These are phyloP conservation scores for Medicago ruthenica DNA, from an alignment of 306 rosid species.

Conservation along the genomic window DNA sequence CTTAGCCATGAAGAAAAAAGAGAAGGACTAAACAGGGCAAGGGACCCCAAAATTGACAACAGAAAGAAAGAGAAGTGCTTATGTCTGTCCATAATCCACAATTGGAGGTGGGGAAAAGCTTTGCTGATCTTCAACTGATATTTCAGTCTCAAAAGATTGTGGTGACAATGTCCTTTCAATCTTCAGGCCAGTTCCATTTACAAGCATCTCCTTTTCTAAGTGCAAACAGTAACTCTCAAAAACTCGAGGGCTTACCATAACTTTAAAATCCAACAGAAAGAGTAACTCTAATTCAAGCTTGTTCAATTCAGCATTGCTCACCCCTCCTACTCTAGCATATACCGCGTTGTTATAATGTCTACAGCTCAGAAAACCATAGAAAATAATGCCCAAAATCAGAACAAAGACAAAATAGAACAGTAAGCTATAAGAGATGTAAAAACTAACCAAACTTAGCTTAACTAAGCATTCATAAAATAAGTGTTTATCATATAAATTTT, in stretches of 20 bases:
- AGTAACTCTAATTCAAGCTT: slow-evolving; percentile 87
- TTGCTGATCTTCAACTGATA: slow-evolving; percentile 56
- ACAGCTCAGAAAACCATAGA: slow-evolving; percentile 29
- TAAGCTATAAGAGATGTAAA: background rate
- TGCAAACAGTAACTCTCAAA: slow-evolving; percentile 82
- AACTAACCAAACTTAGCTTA: too few relatives aligned
- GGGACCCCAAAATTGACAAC: slow-evolving; percentile 36
- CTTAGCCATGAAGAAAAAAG: background rate
- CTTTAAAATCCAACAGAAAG: slow-evolving; percentile 79
- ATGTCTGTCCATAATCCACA: slow-evolving; percentile 46
- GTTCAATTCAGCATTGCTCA: slow-evolving; percentile 80
- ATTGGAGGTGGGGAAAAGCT: slow-evolving; percentile 60
- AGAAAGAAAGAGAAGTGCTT: slow-evolving; percentile 25
- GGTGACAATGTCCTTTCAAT: slow-evolving; percentile 59
- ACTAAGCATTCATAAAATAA: too few relatives aligned
- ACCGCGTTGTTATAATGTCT: slow-evolving; percentile 86
- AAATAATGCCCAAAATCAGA: slow-evolving; percentile 11
- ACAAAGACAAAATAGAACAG: slow-evolving; percentile 6
- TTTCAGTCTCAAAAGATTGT: slow-evolving; percentile 53
- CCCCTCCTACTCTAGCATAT: slow-evolving; percentile 84
- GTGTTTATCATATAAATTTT: too few relatives aligned
- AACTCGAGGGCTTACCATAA: slow-evolving; percentile 67
- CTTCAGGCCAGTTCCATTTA: slow-evolving; percentile 55
- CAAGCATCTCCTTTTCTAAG: slow-evolving; percentile 71
- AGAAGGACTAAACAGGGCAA: background rate